A percentile compares a stretch with the other conserved stretches of the same genome.
These are phyloP conservation scores for Ensete ventricosum DNA, from an alignment of 176 grass and related monocot species.

Conservation along the genomic window DNA sequence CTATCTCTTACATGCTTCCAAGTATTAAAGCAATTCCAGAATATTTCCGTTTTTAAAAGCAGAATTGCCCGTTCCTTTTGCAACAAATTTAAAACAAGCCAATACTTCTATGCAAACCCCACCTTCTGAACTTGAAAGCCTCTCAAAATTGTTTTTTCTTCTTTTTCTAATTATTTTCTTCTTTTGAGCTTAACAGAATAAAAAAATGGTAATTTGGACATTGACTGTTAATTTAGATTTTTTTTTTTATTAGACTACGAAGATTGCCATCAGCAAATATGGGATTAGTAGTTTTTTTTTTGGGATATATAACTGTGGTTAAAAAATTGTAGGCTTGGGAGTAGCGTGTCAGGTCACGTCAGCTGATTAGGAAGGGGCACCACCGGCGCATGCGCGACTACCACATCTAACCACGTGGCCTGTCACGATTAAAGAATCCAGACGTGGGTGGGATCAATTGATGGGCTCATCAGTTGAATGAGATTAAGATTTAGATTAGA, in stretches of 20 bases:
- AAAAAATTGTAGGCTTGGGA: neutral
- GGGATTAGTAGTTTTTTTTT: neutral
- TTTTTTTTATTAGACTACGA: neutral
- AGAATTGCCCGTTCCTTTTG: neutral
- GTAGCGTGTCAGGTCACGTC: neutral
- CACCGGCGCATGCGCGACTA: neutral
- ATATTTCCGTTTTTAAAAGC: neutral
- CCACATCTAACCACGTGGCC: neutral
- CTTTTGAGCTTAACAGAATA: no score
- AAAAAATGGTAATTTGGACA: no score
- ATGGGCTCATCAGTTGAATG: neutral
- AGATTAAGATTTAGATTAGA: no score
- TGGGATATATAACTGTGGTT: neutral
- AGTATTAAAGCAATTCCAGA: neutral
- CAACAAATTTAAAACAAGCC: no score
- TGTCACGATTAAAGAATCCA: neutral
- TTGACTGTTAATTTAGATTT: no score
- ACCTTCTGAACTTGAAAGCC: neutral
- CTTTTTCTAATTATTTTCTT: no score
- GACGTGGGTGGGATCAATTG: no score
- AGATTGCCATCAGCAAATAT: neutral
- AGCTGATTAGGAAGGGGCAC: neutral
- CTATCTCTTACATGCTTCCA: neutral
- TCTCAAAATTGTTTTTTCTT: neutral
- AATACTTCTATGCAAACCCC: no score